Percentiles rank a stretch among this genome's conserved stretches.
These are phyloP conservation scores for Pestalotiopsis sp. DNA, from an alignment of 2,329 filamentous ascomycete species.

Conservation along the genomic window DNA sequence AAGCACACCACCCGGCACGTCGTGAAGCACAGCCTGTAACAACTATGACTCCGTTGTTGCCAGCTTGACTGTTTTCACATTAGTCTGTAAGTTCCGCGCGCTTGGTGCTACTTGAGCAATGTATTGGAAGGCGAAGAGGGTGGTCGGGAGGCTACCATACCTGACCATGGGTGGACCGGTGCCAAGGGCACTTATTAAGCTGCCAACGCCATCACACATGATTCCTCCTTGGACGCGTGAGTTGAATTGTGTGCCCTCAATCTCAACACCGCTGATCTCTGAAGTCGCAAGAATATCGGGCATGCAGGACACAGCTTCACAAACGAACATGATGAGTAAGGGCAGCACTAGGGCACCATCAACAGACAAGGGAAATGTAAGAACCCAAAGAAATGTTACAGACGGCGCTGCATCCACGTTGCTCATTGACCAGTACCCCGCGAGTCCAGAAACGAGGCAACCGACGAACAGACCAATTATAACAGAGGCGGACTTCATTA, in stretches of 20 bases:
- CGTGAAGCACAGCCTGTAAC: conserved; percentile 70
- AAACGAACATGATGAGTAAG: conserved; percentile 64
- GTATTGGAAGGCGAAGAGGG: neutral
- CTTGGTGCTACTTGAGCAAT: neutral
- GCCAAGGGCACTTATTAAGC: conserved; percentile 61
- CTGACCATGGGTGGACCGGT: conserved; percentile 68
- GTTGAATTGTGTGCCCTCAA: conserved; percentile 66
- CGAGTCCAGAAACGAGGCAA: conserved; percentile 67
- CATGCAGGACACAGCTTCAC: conserved; percentile 65
- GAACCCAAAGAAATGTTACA: conserved; percentile 70
- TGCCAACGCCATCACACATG: conserved; percentile 67
- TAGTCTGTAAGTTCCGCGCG: neutral
- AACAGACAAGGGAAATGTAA: conserved; percentile 66
- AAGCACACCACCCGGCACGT: conserved; percentile 67
- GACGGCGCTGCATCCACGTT: conserved; percentile 63
- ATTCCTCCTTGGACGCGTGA: conserved; percentile 71
- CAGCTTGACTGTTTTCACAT: conserved; percentile 53
- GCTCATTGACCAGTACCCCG: conserved; percentile 63
- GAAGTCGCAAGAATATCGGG: conserved; percentile 65
- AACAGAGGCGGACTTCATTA: conserved; percentile 70
- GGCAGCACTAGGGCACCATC: conserved; percentile 70
- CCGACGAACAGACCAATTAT: conserved; percentile 66
- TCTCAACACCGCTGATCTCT: conserved; percentile 43
- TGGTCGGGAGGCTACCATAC: neutral
- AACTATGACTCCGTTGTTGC: conserved; percentile 71